phyloP scores from a whole-genome alignment of 805 yeast genomes.

The Candida loeiensis region DNA sequence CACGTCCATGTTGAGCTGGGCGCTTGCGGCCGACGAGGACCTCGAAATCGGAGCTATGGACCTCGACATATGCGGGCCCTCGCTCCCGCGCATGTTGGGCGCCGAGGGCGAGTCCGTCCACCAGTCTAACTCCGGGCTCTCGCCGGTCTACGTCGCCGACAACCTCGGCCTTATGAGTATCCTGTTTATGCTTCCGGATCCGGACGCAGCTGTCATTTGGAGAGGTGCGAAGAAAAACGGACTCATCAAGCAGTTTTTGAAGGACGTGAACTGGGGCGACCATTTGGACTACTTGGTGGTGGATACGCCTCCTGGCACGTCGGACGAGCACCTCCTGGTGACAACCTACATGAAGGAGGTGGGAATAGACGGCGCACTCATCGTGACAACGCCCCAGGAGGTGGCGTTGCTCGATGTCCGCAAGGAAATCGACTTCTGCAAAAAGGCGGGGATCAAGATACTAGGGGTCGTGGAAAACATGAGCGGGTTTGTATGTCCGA shows the following conservation, averaged over 20 bases:
- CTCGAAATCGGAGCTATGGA: constrained; percentile 96
- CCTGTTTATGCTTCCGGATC: constrained; percentile 89
- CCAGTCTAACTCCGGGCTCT: constrained; percentile 89
- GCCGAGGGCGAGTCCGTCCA: constrained; percentile 84
- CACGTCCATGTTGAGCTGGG: constrained; percentile 96
- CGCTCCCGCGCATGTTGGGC: constrained; percentile 91
- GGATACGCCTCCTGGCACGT: constrained; percentile 98
- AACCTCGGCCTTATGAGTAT: constrained; percentile 94
- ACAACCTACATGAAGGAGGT: constrained; percentile 82
- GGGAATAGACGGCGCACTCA: constrained; percentile 92
- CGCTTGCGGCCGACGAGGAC: constrained; percentile 74
- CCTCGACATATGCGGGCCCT: constrained; percentile 96
- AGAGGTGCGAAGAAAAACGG: constrained; percentile 95
- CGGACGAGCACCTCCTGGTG: constrained; percentile 93
- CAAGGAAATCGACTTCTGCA: constrained; percentile 92
- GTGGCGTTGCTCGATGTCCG: constrained; percentile 93
- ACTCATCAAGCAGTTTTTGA: constrained; percentile 85
- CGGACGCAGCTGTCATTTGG: constrained; percentile 94
- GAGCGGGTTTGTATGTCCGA: constrained; percentile 98
- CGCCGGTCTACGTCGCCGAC: constrained; percentile 94
- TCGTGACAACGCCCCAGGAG: constrained; percentile 97
- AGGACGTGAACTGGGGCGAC: constrained; percentile 94
- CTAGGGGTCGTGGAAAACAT: constrained; percentile 94
- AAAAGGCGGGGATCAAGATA: constrained; percentile 81
- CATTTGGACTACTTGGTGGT: constrained; percentile 76